Base-by-base conservation (phyloP, 23 red algal genomes). In the Gracilaria domingensis region DNA sequence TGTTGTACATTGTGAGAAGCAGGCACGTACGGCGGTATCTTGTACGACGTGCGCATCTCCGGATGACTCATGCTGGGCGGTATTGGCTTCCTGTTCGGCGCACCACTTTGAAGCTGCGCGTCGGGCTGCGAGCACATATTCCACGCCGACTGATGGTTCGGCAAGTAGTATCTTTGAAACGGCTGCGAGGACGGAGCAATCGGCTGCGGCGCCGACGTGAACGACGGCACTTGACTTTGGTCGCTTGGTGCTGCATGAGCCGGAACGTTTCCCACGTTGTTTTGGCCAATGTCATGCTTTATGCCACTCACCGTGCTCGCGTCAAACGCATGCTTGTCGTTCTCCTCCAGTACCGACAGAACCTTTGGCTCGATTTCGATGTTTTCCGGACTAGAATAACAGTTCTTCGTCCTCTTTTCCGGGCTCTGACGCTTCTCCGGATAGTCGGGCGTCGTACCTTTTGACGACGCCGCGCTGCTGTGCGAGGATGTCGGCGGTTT, bases 341-440 rank as follows among this genome's bases (percentile, higher is more conserved):
- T 42, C 21, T 75, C 36, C 16, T 40, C 69, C 0, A 75, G 39
- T 25, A 45, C 69, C 13, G 69, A 75, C 1, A 75, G 37, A 23
- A 75, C 69, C 25, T 75, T 47, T n/a, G 69, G 18, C 13, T 75
- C 69, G 7, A 75, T 75, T 45, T 75, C 69, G 21, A 75, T 16
- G n/a, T 75, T 75, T 40, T 75, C 69, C 11, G 69, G 69, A 75
- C 69, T 75, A 2, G 36, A 14, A 25, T 75, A 75, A 26, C 8
- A 75, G 20, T 75, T 75, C 69, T 40, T n/a, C 39, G 17, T 18
- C 25, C 4, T 17, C 39, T 21, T 18, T 18, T 75, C 39, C 6
- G 37, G 69, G 37, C 34, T 47, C 17, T 44, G 8, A 13, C 7
- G 17, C 12, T 23, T 5, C 21, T 40, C 35, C 1, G 35, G 13